Percentiles rank a stretch among this genome's conserved stretches.
These are phyloP conservation scores for Scheffersomyces cryptocercus DNA, from an alignment of 1,139 yeast species.

Conservation along the genomic window DNA sequence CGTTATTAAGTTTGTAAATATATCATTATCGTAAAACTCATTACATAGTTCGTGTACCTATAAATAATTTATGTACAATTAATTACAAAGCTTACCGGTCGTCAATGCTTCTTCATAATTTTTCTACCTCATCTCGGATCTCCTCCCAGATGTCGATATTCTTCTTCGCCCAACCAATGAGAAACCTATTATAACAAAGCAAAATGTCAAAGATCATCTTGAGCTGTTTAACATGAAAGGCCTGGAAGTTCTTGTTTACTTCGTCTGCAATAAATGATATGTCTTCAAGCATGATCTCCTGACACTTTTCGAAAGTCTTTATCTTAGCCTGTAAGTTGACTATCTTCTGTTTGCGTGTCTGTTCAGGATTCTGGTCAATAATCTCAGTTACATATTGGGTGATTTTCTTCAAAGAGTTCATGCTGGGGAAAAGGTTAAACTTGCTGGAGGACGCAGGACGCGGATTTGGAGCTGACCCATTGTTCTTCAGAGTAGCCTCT, in stretches of 20 bases:
- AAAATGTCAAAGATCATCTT: slow-evolving; percentile 42
- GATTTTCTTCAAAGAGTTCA: slow-evolving; percentile 49
- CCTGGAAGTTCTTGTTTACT: slow-evolving; percentile 48
- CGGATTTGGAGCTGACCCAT: slow-evolving; percentile 14
- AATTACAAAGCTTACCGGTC: too few species aligned
- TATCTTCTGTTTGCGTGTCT: slow-evolving; percentile 60
- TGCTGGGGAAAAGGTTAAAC: slow-evolving; percentile 26
- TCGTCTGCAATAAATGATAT: slow-evolving; percentile 53
- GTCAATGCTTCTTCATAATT: slow-evolving; percentile 12
- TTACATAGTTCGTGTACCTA: too few species aligned
- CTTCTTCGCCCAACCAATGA: slow-evolving; percentile 70
- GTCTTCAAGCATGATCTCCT: slow-evolving; percentile 58
- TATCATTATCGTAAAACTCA: too few species aligned
- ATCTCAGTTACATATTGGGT: slow-evolving; percentile 67
- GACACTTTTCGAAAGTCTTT: slow-evolving; percentile 55
- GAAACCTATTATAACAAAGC: slow-evolving; percentile 54
- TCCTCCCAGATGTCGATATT: slow-evolving; percentile 77
- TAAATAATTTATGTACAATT: too few species aligned
- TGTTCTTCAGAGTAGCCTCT: slow-evolving; percentile 9
- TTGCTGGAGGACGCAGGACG: slow-evolving; percentile 9
- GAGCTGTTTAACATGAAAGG: slow-evolving; percentile 55
- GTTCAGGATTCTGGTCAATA: slow-evolving; percentile 70
- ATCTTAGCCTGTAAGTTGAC: slow-evolving; percentile 54
- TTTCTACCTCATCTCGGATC: slow-evolving; percentile 46
- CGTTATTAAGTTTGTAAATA: too few species aligned